Base-by-base conservation (phyloP, 2,329 filamentous ascomycete species). In the Calonectria naviculata region DNA sequence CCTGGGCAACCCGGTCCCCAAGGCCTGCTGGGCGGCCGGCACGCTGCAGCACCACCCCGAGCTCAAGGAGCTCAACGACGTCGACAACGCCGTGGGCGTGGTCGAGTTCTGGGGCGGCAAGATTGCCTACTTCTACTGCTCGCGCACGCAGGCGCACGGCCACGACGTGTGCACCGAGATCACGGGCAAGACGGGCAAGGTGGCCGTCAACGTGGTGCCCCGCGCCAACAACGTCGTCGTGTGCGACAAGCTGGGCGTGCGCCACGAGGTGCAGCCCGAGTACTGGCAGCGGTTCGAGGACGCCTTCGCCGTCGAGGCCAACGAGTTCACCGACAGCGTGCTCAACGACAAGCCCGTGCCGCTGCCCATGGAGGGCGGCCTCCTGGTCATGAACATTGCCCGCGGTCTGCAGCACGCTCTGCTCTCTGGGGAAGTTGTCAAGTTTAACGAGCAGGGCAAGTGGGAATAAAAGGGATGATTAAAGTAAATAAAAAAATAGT, bases 71-170 rank as follows among this genome's bases (percentile, higher is more conserved):
- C 70, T 79, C 28, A 74, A 75, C 2, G 79, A 81, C 6, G 75
- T 76, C 0, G 78, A 81, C 44, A 81, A 81, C 24, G 80, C 75
- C 2, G 75, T 81, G 72, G 91, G 90, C 1, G 81, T 93, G 4
- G 88, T 93, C 8, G 91, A 94, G 80, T 93, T 93, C 81, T 89
- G 87, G 78, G 87, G 87, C 49, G 90, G 89, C 56, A 89, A 89
- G 79, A 89, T 93, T 47, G 91, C 91, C 1, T 91, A 92, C 79
- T 89, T 92, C 71, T 93, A 91, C 80, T 87, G 85, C 36, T 88
- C 85, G 10, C 86, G 91, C 12, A 93, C 92, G 85, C 93, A 93
- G 87, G 89, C 91, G 0, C 88, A 89, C 0, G 92, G 92, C 0
- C 88, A 92, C 68, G 92, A 93, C 77, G 88, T 86, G 72, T 72